Conservation (phyloP, 345 rosid genomes). For the Lepidium aucheri region DNA sequence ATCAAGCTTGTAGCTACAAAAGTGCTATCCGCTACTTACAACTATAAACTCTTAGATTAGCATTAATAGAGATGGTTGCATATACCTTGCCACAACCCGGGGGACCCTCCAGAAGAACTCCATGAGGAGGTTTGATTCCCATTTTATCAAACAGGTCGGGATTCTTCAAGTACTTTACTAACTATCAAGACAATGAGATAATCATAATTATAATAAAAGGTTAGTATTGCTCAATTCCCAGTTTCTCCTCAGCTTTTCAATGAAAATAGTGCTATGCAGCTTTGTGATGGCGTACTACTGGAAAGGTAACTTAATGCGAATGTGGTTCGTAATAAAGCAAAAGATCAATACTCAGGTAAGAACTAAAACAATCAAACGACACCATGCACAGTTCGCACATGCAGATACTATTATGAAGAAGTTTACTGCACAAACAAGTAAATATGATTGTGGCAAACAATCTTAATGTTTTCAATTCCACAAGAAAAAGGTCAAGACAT, state of each 20-base stretch:
- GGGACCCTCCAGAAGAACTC: conserved; percentile 92
- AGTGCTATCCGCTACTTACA: background rate
- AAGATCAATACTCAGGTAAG: background rate
- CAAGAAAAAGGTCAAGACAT: background rate
- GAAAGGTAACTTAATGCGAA: too few species aligned
- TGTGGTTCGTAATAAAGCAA: too few species aligned
- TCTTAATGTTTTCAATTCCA: background rate
- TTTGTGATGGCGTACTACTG: background rate
- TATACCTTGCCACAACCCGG: conserved; percentile 97
- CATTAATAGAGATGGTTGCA: conserved; percentile 7
- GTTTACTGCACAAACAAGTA: background rate
- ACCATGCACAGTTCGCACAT: background rate
- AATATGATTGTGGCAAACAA: background rate
- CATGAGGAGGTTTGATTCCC: conserved; percentile 96
- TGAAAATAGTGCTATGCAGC: background rate
- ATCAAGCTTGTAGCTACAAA: background rate
- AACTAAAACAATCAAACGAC: background rate
- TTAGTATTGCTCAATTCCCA: conserved; percentile 4
- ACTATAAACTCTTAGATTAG: background rate
- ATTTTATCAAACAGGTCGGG: conserved; percentile 91
- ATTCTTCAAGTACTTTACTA: conserved; percentile 91
- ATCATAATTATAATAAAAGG: background rate
- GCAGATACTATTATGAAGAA: background rate
- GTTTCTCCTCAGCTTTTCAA: background rate
- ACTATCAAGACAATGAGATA: conserved; percentile 35